These are phyloP conservation scores for Erodium texanum DNA, from an alignment of 441 rosid species.

Conservation along the genomic window DNA sequence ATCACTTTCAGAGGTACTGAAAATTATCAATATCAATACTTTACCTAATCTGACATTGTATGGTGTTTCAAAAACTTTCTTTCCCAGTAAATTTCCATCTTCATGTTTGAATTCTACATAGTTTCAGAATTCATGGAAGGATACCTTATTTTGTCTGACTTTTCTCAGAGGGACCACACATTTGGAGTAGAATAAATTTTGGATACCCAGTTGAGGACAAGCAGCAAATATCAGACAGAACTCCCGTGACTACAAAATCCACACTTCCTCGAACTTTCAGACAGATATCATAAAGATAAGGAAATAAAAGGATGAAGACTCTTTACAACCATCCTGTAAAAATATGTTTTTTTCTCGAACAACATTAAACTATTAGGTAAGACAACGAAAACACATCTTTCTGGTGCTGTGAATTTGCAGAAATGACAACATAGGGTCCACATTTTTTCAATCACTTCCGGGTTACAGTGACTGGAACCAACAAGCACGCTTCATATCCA, in stretches of 20 bases:
- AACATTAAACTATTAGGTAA: too few species aligned
- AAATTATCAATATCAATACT: too few species aligned
- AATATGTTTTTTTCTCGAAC: too few species aligned
- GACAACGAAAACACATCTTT: too few species aligned
- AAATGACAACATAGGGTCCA: too few species aligned
- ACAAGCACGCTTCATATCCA: neutral
- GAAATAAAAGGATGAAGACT: neutral
- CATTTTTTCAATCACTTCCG: neutral
- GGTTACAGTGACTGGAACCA: neutral
- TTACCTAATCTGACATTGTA: too few species aligned
- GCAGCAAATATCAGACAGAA: neutral
- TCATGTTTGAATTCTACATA: too few species aligned
- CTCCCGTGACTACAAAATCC: neutral
- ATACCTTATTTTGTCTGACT: neutral
- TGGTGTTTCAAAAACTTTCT: too few species aligned
- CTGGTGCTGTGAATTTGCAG: too few species aligned
- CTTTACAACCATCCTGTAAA: neutral
- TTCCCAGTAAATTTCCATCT: too few species aligned
- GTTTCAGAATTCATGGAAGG: neutral
- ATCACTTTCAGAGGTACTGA: too few species aligned
- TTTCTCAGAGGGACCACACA: neutral
- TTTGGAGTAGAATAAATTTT: neutral
- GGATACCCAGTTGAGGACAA: neutral
- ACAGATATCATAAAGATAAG: neutral
- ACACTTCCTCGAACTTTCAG: neutral